Percentiles rank a stretch among this genome's conserved stretches.
Conservation (phyloP, 139 green algal species). For the Chlorella sp. region DNA sequence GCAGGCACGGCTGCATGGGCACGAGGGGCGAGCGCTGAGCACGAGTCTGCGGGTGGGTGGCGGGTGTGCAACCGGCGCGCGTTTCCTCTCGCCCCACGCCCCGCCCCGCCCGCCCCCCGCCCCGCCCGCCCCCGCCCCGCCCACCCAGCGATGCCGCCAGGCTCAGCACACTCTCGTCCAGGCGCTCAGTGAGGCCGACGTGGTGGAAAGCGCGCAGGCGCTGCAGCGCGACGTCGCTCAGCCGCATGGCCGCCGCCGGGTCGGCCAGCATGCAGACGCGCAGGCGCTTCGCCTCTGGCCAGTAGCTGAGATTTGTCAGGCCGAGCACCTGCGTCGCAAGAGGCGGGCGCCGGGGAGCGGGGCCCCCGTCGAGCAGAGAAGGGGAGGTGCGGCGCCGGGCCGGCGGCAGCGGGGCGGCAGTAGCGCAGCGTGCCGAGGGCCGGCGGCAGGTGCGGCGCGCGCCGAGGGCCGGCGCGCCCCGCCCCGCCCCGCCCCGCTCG, state of each 20-base stretch:
- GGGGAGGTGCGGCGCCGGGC: not conserved
- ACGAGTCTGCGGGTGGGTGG: not conserved
- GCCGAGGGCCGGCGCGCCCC: too few species aligned
- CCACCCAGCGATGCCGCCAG: slow-evolving; percentile 48
- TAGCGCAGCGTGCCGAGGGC: too few species aligned
- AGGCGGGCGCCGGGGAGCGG: not conserved
- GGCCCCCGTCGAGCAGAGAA: not conserved
- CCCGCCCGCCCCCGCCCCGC: not conserved
- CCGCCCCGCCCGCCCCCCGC: not conserved
- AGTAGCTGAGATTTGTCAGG: slow-evolving; percentile 84
- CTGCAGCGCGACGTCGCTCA: slow-evolving; percentile 52
- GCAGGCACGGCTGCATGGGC: too few species aligned
- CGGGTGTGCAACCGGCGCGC: not conserved
- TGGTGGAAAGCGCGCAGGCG: too few species aligned
- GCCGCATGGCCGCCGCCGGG: slow-evolving; percentile 13
- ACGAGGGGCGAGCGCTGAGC: slow-evolving; percentile 27
- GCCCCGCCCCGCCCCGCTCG: not conserved
- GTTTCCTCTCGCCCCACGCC: not conserved
- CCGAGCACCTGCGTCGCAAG: slow-evolving; percentile 73
- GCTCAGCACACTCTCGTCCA: slow-evolving; percentile 57
- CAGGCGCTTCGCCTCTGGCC: slow-evolving; percentile 53
- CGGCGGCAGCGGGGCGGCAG: too few species aligned
- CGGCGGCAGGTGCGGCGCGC: too few species aligned
- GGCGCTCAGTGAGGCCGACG: slow-evolving; percentile 71
- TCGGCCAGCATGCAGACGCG: slow-evolving; percentile 51